Percentiles rank a stretch among this genome's conserved stretches.
Evolutionary conservation across 2,329 filamentous ascomycete genomes (phyloP).

Genomic region (Aureobasidium zeae): DNA sequence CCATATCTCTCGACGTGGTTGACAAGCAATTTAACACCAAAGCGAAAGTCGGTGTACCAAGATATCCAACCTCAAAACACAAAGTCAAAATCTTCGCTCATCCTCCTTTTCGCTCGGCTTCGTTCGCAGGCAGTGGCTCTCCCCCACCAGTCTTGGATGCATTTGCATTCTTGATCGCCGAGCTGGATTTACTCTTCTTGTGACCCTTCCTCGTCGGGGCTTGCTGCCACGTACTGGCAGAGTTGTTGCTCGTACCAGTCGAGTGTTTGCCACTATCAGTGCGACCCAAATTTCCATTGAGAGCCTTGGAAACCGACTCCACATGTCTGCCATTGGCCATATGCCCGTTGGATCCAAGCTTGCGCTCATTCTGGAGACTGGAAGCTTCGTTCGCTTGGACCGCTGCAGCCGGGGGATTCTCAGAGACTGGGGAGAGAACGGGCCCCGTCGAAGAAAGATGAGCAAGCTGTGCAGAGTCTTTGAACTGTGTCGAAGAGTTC

Average conservation of each 20-base stretch:
- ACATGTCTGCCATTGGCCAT: slow-evolving; percentile 23
- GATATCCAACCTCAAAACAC: too few species aligned
- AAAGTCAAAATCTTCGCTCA: too few species aligned
- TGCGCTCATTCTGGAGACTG: slow-evolving; percentile 1
- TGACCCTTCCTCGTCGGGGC: slow-evolving; percentile 25
- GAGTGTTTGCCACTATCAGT: slow-evolving; percentile 10
- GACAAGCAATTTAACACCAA: too few species aligned
- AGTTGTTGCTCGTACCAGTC: not conserved
- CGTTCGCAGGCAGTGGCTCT: slow-evolving; percentile 36
- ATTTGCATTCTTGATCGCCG: slow-evolving; percentile 16
- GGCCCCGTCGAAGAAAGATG: slow-evolving; percentile 22
- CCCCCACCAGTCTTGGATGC: slow-evolving; percentile 22
- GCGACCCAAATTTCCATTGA: slow-evolving; percentile 1
- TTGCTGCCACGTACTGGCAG: slow-evolving; percentile 21
- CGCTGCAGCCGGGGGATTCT: slow-evolving; percentile 61
- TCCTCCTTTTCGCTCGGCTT: slow-evolving; percentile 39
- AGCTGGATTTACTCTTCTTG: slow-evolving; percentile 28
- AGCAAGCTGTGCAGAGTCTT: not conserved
- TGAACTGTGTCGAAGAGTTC: not conserved
- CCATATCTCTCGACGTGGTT: too few species aligned
- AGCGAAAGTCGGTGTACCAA: too few species aligned
- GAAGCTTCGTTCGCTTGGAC: slow-evolving; percentile 44
- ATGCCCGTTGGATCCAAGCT: slow-evolving; percentile 22
- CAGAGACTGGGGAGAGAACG: slow-evolving; percentile 62
- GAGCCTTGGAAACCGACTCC: slow-evolving; percentile 4